Evolutionary conservation across 768 basidiomycete genomes (phyloP).

Genomic region (Leccinum subtestaceum): DNA sequence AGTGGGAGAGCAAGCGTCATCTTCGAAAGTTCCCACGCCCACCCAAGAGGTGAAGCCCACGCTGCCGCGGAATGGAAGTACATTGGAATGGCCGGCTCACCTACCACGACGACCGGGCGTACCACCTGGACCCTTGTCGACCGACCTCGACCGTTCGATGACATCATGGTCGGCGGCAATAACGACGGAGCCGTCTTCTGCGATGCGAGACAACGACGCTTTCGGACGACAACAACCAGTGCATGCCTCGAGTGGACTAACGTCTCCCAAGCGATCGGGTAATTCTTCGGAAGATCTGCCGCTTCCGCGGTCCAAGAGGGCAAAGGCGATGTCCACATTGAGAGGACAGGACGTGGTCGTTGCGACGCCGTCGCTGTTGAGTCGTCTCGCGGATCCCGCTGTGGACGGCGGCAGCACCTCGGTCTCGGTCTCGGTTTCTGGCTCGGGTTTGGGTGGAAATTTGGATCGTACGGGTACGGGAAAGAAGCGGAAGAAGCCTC

Average conservation of each 20-base stretch:
- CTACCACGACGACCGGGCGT: constrained; percentile 24
- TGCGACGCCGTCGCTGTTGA: constrained; percentile 40
- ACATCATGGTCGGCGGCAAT: constrained; percentile 7
- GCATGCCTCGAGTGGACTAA: constrained; percentile 4
- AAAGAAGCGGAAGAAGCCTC: constrained; percentile 19
- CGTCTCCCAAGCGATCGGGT: constrained; percentile 26
- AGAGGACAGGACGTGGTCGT: constrained; percentile 24
- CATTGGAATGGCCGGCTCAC: constrained; percentile 25
- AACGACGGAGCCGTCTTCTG: constrained; percentile 7
- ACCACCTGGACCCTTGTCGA: constrained; percentile 11
- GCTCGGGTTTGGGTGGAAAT: constrained; percentile 8
- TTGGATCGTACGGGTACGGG: constrained; percentile 18
- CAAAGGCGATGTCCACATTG: constrained; percentile 15
- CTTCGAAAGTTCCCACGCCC: constrained; percentile 12
- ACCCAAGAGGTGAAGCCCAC: constrained; percentile 8
- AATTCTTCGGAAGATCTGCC: constrained; percentile 31
- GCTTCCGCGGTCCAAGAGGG: constrained; percentile 37
- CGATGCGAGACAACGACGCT: constrained; percentile 15
- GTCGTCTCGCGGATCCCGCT: constrained; percentile 36
- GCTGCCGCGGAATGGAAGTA: constrained; percentile 14
- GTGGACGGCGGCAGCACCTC: constrained; percentile 8
- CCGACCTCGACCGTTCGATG: constrained; percentile 15
- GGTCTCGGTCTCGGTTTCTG: neutral
- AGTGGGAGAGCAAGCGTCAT: constrained; percentile 18
- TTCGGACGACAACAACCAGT: neutral